Evolutionary conservation across 352 stramenopile species (phyloP).

Genomic region (Blastocystis sp.): DNA sequence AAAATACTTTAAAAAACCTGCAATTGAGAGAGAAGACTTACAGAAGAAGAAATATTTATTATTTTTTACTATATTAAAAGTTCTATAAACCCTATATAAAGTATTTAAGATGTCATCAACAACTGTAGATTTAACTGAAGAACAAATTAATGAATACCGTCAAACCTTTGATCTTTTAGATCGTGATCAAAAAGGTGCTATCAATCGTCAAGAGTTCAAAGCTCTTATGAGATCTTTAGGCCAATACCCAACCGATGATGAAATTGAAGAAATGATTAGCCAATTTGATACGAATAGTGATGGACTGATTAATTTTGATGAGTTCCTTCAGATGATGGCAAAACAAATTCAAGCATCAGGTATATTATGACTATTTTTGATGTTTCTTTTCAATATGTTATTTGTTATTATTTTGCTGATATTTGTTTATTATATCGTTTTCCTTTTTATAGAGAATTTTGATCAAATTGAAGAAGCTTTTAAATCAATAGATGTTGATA

Average conservation of each 20-base stretch:
- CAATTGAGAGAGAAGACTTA: too few relatives aligned
- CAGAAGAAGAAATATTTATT: too few relatives aligned
- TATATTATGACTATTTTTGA: too few relatives aligned
- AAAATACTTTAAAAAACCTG: too few relatives aligned
- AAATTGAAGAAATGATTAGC: slow-evolving; percentile 44
- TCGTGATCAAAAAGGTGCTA: slow-evolving; percentile 42
- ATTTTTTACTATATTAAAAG: too few relatives aligned
- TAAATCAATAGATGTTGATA: slow-evolving; percentile 39
- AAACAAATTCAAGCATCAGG: slow-evolving; percentile 38
- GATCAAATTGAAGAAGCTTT: slow-evolving; percentile 42
- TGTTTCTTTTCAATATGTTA: too few relatives aligned
- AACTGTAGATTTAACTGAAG: too few relatives aligned
- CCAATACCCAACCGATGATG: slow-evolving; percentile 42
- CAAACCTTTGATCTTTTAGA: slow-evolving; percentile 44
- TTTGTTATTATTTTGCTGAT: neutral
- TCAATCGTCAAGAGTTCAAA: slow-evolving; percentile 42
- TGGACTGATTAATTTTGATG: slow-evolving; percentile 43
- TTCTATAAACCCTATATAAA: too few relatives aligned
- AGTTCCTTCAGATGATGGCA: slow-evolving; percentile 45
- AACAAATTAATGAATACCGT: slow-evolving; percentile 41
- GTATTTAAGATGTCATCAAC: too few relatives aligned
- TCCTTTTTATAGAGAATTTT: slow-evolving; percentile 36
- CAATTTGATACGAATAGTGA: slow-evolving; percentile 40
- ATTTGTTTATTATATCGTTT: too few relatives aligned
- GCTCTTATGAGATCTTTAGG: slow-evolving; percentile 41